These are phyloP conservation scores for Yamadazyma diospyri DNA, from an alignment of 1,139 yeast species.

Conservation along the genomic window DNA sequence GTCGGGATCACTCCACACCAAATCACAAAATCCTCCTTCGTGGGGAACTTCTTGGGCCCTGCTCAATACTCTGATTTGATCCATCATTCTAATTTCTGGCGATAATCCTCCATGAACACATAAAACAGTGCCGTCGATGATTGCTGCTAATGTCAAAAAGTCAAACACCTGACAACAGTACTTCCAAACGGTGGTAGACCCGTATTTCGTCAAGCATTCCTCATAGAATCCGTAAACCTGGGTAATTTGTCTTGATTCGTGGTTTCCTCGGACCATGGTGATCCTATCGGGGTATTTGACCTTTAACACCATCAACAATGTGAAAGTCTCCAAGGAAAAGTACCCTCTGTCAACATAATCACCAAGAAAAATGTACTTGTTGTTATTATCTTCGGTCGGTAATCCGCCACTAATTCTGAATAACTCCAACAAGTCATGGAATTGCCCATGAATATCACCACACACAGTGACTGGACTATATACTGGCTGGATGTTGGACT, in stretches of 20 bases:
- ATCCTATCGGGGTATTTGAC: conserved; percentile 83
- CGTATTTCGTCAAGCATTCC: conserved; percentile 89
- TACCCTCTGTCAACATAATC: conserved; percentile 98
- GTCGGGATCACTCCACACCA: conserved; percentile 98
- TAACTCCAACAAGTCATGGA: conserved; percentile 87
- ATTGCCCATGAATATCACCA: conserved; percentile 98
- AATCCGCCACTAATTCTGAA: conserved; percentile 92
- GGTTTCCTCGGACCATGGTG: conserved; percentile 90
- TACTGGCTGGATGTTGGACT: conserved; percentile 92
- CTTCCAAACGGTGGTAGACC: conserved; percentile 97
- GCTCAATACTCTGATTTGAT: conserved; percentile 88
- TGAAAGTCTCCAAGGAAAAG: conserved; percentile 88
- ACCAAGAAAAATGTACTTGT: conserved; percentile 79
- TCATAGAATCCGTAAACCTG: conserved; percentile 93
- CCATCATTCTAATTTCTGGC: conserved; percentile 97
- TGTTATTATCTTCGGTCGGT: conserved; percentile 51
- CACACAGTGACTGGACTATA: conserved; percentile 97
- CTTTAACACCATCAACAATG: conserved; percentile 85
- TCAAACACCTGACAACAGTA: conserved; percentile 96
- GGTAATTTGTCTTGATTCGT: conserved; percentile 91
- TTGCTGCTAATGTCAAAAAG: conserved; percentile 88
- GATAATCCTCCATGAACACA: conserved; percentile 97
- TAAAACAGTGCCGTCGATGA: conserved; percentile 86
- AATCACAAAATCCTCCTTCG: conserved; percentile 97
- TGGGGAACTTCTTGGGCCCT: conserved; percentile 99